These are phyloP conservation scores for Sparassis latifolia DNA, from an alignment of 1,284 basidiomycete genomes.

Conservation along the genomic window DNA sequence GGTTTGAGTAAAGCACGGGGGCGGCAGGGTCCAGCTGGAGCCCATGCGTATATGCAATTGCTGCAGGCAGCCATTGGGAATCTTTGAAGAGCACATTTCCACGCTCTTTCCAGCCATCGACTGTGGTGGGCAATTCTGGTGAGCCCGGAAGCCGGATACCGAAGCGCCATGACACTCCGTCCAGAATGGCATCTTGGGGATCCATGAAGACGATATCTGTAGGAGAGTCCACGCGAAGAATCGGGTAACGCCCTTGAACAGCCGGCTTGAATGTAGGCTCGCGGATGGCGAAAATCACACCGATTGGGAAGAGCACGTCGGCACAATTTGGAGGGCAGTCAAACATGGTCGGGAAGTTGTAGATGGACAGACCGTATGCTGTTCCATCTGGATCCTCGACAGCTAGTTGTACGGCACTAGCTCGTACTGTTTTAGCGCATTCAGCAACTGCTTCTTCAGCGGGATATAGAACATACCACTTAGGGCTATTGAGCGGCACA, in stretches of 20 bases:
- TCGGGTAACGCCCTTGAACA: slow-evolving; percentile 8
- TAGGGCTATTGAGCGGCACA: slow-evolving; percentile 14
- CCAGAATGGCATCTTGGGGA: slow-evolving; percentile 4
- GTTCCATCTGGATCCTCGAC: slow-evolving; percentile 24
- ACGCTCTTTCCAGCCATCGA: slow-evolving; percentile 11
- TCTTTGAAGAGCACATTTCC: slow-evolving; percentile 12
- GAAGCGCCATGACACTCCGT: slow-evolving; percentile 6
- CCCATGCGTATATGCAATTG: slow-evolving; percentile 18
- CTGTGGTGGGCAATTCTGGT: not conserved
- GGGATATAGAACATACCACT: slow-evolving; percentile 5
- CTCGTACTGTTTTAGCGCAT: slow-evolving; percentile 1
- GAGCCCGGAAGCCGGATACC: slow-evolving; percentile 1
- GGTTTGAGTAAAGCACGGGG: slow-evolving; percentile 7
- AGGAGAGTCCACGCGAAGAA: slow-evolving; percentile 25
- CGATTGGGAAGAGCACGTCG: slow-evolving; percentile 23
- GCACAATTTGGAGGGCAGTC: slow-evolving; percentile 15
- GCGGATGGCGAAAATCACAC: slow-evolving; percentile 23
- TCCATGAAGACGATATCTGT: slow-evolving; percentile 21
- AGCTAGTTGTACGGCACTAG: slow-evolving; percentile 12
- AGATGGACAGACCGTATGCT: slow-evolving; percentile 19
- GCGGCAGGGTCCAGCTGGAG: slow-evolving; percentile 9
- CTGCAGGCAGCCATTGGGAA: slow-evolving; percentile 18
- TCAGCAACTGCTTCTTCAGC: too few species aligned
- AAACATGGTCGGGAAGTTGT: slow-evolving; percentile 22
- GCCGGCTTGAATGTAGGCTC: slow-evolving; percentile 25